Evolutionary conservation across 2,329 filamentous ascomycete species (phyloP), one percentile per base, ranked within the genome.

Genomic region (Coniochaeta sp.): DNA sequence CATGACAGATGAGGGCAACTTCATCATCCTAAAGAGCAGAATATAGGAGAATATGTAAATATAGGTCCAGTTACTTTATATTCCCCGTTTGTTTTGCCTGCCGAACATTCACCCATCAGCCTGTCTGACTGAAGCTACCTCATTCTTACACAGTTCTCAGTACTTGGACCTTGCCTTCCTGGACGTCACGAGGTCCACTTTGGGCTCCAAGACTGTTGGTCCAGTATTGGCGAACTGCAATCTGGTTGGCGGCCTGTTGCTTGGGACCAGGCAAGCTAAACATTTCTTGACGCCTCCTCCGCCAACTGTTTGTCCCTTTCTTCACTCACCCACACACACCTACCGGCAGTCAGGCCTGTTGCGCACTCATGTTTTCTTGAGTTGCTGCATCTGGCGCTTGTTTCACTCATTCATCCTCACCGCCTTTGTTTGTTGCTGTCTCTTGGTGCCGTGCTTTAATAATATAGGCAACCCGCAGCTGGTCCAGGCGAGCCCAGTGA

Each of bases 311-410:
- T 52, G 47, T 52, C 47, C 24, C 34, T 56, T 56, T 38, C 31
- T 22, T 62, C 60, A 59, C 34, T 26, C 55, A 62, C 58, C 16
- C 60, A 59, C 38, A 58, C 24, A 28, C 59, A 22, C 54, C 8
- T 14, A 57, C n/a, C 47, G 14, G 47, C 43, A 52, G 47, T 52
- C 47, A 52, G 22, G 47, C 47, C 47, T 52, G 47, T 17, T 52
- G 24, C 47, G 47, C 43, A 52, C 47, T 52, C 47, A 52, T 28
- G 16, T n/a, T 26, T 40, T 31, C 44, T 19, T 52, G 47, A 52
- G 47, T n/a, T 52, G 47, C 47, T 28, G 47, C 47, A 52, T 28
- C 47, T 52, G 47, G 22, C 47, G 22, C 47, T 52, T 52, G 47
- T 28, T n/a, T 7, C 7, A 50, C 6, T 52, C 47, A 52, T 52